Base-by-base conservation (phyloP, 1,284 basidiomycete genomes). In the Bondarzewia mesenterica region DNA sequence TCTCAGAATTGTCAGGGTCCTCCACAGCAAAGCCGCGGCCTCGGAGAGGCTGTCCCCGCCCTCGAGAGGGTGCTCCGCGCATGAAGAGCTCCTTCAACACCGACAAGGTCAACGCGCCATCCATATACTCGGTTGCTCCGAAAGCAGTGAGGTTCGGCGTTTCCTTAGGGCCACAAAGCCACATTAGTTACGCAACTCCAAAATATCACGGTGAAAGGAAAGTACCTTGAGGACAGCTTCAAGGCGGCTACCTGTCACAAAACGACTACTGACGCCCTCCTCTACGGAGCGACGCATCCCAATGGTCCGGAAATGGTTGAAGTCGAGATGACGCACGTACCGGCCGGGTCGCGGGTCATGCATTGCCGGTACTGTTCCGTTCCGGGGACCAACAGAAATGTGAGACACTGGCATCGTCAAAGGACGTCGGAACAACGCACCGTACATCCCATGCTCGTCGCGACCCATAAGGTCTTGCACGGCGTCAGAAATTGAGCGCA, bases 51-150 rank as follows among this genome's bases (percentile, higher is more conserved):
- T 82, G 80, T 0, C 84, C 81, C 18, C 85, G 74, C 1, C 78
- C 81, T 38, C 80, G 77, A 26, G 82, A 82, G 7, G 77, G 74
- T 7, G 72, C 68, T 6, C 92, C 92, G 25, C 93, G 82, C 54
- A 95, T 78, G 59, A 96, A 82, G 7, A 96, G 70, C 59, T 95
- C 93, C 50, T 84, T 86, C 20, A 96, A 68, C 2, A 96, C 91
- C 0, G 81, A 71, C 21, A 87, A 70, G 7, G 85, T 87, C 41
- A 96, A 71, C 1, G 93, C 85, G 2, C 91, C 89, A 57, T 96
- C 93, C 87, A 96, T 95, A 62, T 94, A 96, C 63, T 95, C 93
- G 0, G 92, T 95, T n/a, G 90, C 91, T 25, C 90, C 91, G 55
- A 95, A 89, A 2, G 82, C 75, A 12, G 74, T 73, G 21, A 95